Evolutionary conservation across 257 asterid genomes (phyloP).

Genomic region (Sherardia arvensis): DNA sequence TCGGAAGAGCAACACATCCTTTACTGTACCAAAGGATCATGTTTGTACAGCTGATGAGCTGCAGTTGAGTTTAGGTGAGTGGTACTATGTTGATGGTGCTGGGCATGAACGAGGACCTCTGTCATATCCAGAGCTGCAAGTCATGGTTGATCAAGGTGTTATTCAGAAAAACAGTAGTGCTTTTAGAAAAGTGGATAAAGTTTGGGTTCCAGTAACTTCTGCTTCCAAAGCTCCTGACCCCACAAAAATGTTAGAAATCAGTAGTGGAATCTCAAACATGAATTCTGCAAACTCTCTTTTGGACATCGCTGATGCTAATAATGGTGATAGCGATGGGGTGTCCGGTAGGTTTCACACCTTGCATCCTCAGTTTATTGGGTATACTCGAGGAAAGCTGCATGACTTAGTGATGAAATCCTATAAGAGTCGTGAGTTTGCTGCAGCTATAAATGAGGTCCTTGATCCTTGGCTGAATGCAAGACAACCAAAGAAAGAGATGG

Average conservation of each 20-base stretch:
- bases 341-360: slow-evolving; percentile 51
- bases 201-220: slow-evolving; percentile 79
- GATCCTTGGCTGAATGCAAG: slow-evolving; percentile 97
- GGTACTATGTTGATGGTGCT: slow-evolving; percentile 96
- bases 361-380: slow-evolving; percentile 94
- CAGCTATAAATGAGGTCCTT: slow-evolving; percentile 93
- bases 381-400: slow-evolving; percentile 90
- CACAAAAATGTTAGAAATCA: slow-evolving; percentile 25
- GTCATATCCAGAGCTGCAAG: slow-evolving; percentile 67
- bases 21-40: slow-evolving; percentile 48
- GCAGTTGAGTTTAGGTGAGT: slow-evolving; percentile 68
- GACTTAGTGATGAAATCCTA: slow-evolving; percentile 96
- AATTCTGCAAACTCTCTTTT: slow-evolving; percentile 24
- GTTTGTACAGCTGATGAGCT: slow-evolving; percentile 68
- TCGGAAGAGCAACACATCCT: slow-evolving; percentile 29
- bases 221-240: slow-evolving; percentile 26
- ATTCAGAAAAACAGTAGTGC: slow-evolving; percentile 71
- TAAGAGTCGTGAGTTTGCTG: slow-evolving; percentile 95
- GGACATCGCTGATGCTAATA: slow-evolving; percentile 21
- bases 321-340: slow-evolving; percentile 18
- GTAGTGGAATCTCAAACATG: slow-evolving; percentile 16
- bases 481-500: slow-evolving; percentile 85
- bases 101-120: slow-evolving; percentile 97
- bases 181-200: slow-evolving; percentile 70
- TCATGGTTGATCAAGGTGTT: slow-evolving; percentile 72